phyloP scores from a whole-genome alignment of 1,284 basidiomycete genomes.

The Phellopilus nigrolimitatus region DNA sequence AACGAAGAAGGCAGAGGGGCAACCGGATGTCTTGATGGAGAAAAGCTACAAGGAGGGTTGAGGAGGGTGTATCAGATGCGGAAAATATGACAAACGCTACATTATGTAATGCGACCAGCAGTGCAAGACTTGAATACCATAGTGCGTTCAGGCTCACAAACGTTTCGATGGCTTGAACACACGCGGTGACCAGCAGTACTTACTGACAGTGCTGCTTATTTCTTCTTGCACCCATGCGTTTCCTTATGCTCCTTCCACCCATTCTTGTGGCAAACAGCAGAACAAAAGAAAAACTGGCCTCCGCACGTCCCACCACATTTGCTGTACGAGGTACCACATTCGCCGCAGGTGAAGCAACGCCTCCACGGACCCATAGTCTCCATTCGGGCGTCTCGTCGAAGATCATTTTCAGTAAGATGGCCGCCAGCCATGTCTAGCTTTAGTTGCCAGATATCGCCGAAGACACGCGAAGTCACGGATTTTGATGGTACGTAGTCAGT shows the following conservation, averaged over 20 bases:
- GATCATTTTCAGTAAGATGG: slow-evolving; percentile 32
- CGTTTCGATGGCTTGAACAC: too few relatives aligned
- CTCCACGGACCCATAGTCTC: slow-evolving; percentile 39
- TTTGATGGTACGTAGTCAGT: slow-evolving; percentile 32
- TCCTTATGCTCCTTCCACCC: slow-evolving; percentile 31
- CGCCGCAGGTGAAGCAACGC: slow-evolving; percentile 38
- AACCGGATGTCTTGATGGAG: too few relatives aligned
- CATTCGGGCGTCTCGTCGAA: slow-evolving; percentile 34
- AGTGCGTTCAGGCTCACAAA: too few relatives aligned
- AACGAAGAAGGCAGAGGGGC: too few relatives aligned
- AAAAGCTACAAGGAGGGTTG: too few relatives aligned
- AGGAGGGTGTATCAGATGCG: too few relatives aligned
- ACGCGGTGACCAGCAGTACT: too few relatives aligned
- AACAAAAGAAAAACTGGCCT: slow-evolving; percentile 29
- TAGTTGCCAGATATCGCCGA: slow-evolving; percentile 39
- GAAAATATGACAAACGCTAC: too few relatives aligned
- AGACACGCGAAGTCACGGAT: slow-evolving; percentile 28
- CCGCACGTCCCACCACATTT: slow-evolving; percentile 36
- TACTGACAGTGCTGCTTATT: too few relatives aligned
- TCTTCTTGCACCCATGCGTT: slow-evolving; percentile 25
- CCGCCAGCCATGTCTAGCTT: slow-evolving; percentile 34
- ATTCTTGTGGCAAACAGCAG: slow-evolving; percentile 27
- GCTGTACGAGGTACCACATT: slow-evolving; percentile 33
- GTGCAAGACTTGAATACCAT: too few relatives aligned
- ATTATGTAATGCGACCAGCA: too few relatives aligned